Evolutionary conservation across 345 rosid genomes (phyloP).

Genomic region (Rhodomyrtus tomentosa): DNA sequence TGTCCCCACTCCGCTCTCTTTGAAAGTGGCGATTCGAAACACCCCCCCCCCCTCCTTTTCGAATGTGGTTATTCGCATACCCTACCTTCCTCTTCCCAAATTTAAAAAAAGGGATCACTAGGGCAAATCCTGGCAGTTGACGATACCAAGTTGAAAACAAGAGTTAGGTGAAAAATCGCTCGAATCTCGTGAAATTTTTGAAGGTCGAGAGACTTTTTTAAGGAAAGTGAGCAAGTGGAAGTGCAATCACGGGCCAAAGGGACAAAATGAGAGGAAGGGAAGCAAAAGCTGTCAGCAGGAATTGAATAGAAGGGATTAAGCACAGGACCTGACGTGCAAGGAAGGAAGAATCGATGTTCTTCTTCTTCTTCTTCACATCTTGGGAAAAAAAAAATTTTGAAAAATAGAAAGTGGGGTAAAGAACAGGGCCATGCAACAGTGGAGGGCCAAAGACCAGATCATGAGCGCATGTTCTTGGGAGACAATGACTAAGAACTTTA

Average conservation of each 20-base stretch:
- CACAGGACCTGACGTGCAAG: conserved; percentile 7
- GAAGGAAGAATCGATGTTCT: neutral
- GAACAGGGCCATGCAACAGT: neutral
- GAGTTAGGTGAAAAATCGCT: neutral
- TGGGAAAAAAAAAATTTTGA: neutral
- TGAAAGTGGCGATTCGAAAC: too few relatives aligned
- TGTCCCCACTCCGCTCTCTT: too few relatives aligned
- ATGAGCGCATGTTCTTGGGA: neutral
- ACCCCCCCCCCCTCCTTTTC: too few relatives aligned
- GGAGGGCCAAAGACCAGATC: neutral
- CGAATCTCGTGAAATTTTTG: neutral
- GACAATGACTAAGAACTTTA: neutral
- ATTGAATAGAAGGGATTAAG: neutral
- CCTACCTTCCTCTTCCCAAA: too few relatives aligned
- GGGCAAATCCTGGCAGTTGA: too few relatives aligned
- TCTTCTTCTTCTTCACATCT: neutral
- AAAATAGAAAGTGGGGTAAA: neutral
- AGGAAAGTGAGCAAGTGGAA: neutral
- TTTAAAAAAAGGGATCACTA: too few relatives aligned
- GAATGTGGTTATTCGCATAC: too few relatives aligned
- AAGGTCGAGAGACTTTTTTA: neutral
- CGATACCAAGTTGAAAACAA: neutral
- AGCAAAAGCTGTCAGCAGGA: neutral
- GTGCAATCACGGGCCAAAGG: neutral
- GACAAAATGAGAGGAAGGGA: neutral